These are phyloP conservation scores for Rhynchospora breviuscula DNA, from an alignment of 176 grass and related monocot species.

Conservation along the genomic window DNA sequence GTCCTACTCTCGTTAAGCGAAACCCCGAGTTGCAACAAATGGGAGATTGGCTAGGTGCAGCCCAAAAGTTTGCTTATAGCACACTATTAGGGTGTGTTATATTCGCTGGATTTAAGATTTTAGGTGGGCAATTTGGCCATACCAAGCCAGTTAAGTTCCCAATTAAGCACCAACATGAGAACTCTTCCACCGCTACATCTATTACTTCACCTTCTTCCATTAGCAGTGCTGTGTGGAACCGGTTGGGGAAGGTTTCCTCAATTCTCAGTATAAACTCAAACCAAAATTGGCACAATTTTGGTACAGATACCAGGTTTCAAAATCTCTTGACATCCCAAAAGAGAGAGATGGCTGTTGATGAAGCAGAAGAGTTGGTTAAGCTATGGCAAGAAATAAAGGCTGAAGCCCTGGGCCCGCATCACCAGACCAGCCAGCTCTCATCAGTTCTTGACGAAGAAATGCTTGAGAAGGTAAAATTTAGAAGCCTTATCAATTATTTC, in stretches of 20 bases:
- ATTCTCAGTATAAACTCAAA: conserved; percentile 33
- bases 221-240: conserved; percentile 31
- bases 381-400: conserved; percentile 93
- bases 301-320: conserved; percentile 17
- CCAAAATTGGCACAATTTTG: conserved; percentile 27
- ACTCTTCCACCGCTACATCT: not conserved
- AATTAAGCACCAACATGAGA: conserved; percentile 33
- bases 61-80: conserved; percentile 57
- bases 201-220: conserved; percentile 21
- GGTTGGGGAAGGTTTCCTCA: conserved; percentile 48
- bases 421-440: conserved; percentile 58
- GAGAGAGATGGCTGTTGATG: conserved; percentile 60
- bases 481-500: not conserved
- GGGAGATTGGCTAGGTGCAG: conserved; percentile 47
- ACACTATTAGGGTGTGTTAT: conserved; percentile 57
- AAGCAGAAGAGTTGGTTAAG: conserved; percentile 76
- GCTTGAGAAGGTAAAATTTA: conserved; percentile 60
- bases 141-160: conserved; percentile 11
- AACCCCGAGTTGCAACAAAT: conserved; percentile 44
- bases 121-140: conserved; percentile 50
- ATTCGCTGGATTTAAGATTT: conserved; percentile 50
- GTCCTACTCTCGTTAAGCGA: conserved; percentile 56
- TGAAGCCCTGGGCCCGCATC: conserved; percentile 69
- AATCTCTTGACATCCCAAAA: conserved; percentile 7
- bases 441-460: conserved; percentile 72